Percentiles rank a stretch among this genome's conserved stretches.
phyloP scores from a whole-genome alignment of 345 rosid genomes.

The Geranium brycei region DNA sequence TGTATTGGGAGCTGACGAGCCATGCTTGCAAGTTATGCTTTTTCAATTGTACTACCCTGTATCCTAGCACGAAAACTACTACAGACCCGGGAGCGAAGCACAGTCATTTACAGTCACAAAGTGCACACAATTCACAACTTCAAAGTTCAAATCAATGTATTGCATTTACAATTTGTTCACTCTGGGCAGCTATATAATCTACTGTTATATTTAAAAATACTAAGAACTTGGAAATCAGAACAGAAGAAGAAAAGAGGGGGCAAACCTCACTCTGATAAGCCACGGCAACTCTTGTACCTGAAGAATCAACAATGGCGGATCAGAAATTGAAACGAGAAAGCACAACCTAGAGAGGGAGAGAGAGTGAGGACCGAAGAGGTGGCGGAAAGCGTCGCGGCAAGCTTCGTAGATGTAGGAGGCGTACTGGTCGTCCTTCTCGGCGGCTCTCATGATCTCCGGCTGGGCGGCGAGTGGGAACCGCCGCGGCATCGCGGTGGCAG shows the following conservation, averaged over 20 bases:
- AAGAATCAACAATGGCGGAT: neutral
- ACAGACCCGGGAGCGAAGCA: too few species aligned
- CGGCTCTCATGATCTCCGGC: constrained; percentile 94
- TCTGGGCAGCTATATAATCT: neutral
- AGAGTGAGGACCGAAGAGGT: constrained; percentile 44
- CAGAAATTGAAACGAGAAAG: constrained; percentile 2
- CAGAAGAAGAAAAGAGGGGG: neutral
- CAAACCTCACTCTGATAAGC: constrained; percentile 90
- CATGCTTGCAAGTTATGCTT: too few species aligned
- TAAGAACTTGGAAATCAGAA: neutral
- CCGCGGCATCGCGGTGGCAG: constrained; percentile 16
- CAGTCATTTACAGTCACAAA: too few species aligned
- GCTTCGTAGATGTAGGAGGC: constrained; percentile 85
- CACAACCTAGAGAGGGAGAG: neutral
- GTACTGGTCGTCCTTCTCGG: constrained; percentile 94
- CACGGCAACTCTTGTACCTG: constrained; percentile 75
- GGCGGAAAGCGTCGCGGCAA: constrained; percentile 87
- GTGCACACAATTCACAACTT: too few species aligned
- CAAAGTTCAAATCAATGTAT: too few species aligned
- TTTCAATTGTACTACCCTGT: too few species aligned
- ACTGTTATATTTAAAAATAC: neutral
- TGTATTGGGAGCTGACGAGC: neutral
- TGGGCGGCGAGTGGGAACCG: constrained; percentile 65
- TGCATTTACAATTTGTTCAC: neutral
- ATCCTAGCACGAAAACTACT: too few species aligned